These are phyloP conservation scores for Chloris gayana DNA, from an alignment of 176 grass and related monocot genomes.

Conservation along the genomic window DNA sequence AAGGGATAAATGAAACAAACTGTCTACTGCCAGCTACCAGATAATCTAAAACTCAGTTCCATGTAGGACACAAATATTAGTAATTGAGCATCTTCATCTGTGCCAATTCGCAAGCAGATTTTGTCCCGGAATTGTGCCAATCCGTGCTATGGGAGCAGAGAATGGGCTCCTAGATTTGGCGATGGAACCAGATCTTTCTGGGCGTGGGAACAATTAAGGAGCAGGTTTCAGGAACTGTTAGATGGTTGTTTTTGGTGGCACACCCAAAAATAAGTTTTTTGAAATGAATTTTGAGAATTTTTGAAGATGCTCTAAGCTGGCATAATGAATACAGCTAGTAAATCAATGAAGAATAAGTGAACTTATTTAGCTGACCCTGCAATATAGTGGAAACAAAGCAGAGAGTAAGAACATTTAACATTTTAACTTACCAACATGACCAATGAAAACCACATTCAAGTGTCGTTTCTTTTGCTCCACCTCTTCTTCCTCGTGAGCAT, in stretches of 20 bases:
- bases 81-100: no score
- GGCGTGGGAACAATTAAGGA: no score
- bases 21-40: not conserved
- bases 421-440: slow-evolving; percentile 79
- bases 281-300: no score
- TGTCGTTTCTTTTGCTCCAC: slow-evolving; percentile 65
- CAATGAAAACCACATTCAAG: slow-evolving; percentile 97
- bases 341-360: slow-evolving; percentile 9
- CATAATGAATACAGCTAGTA: not conserved
- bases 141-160: no score
- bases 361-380: not conserved
- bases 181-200: no score
- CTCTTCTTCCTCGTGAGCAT: slow-evolving; percentile 48
- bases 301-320: not conserved
- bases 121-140: no score
- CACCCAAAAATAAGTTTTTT: no score
- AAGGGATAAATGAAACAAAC: not conserved
- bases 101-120: no score
- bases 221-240: no score
- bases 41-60: not conserved
- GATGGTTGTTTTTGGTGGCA: no score
- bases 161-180: no score
- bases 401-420: slow-evolving; percentile 18
- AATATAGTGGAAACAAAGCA: not conserved
- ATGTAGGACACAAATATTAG: not conserved